Conservation (phyloP, 2,329 filamentous ascomycete species). For the Whalleya microplaca region DNA sequence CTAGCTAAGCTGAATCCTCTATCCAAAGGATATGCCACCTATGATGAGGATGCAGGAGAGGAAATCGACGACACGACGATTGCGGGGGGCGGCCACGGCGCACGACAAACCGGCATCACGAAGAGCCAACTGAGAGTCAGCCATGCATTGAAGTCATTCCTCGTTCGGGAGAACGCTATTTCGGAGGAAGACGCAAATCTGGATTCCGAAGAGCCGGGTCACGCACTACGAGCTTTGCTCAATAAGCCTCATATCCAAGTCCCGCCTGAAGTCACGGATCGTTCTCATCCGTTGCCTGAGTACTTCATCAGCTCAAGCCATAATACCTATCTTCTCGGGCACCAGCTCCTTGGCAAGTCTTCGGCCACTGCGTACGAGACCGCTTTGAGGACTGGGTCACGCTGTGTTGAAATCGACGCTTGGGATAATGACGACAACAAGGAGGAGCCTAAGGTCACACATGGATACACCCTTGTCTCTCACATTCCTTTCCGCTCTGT, state of each 20-base stretch:
- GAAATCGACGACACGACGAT: conserved; percentile 53
- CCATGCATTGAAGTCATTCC: conserved; percentile 57
- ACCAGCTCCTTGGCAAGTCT: conserved; percentile 69
- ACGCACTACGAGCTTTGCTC: conserved; percentile 54
- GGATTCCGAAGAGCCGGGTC: conserved; percentile 47
- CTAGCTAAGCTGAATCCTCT: conserved; percentile 47
- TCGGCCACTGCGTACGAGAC: conserved; percentile 66
- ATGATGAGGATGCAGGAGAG: conserved; percentile 58
- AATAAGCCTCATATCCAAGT: conserved; percentile 61
- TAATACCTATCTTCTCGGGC: conserved; percentile 73
- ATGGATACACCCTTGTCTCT: conserved; percentile 70
- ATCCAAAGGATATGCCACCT: conserved; percentile 34
- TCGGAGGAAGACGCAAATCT: conserved; percentile 51
- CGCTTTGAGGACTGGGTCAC: conserved; percentile 63
- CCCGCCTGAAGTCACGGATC: conserved; percentile 57
- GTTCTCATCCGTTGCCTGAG: conserved; percentile 64
- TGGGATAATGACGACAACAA: conserved; percentile 67
- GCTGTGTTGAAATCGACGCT: conserved; percentile 75
- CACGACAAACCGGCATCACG: conserved; percentile 49
- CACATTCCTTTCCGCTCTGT: conserved; percentile 67
- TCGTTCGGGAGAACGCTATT: conserved; percentile 57
- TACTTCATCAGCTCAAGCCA: conserved; percentile 76
- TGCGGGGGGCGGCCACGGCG: conserved; percentile 62
- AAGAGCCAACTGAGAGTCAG: conserved; percentile 63
- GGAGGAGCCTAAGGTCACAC: conserved; percentile 71